Base-by-base conservation (phyloP, 768 basidiomycete genomes). In the Flagelloscypha sp. region DNA sequence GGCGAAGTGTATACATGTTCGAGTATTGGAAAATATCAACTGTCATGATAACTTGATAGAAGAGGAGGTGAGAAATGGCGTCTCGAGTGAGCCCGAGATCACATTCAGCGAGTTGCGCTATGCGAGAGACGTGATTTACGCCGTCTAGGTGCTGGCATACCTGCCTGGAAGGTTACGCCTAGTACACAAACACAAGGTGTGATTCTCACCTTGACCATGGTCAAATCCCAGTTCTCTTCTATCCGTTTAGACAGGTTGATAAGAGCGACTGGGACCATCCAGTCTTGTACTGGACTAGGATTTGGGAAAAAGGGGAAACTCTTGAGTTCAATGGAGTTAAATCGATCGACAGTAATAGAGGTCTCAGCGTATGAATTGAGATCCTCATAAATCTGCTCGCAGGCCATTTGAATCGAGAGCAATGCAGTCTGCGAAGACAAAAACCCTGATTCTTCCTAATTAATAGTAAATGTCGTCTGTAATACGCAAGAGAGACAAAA, bases 1-100 rank as follows among this genome's bases (percentile, higher is more conserved):
- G 86, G 34, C 84, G 76, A 18, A 92, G 67, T 1, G 89, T 90
- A 53, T 99, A 99, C 80, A 94, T 89, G 56, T 98, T 98, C 11
- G 90, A 90, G 56, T 84, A 94, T 55, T 95, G 93, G 55, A 99
- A 99, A 28, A 98, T 88, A 61, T 99, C 95, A 36, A 93, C 78
- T 43, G 80, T 84, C 84, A 98, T 90, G 45, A 95, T 79, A 27
- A 93, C 90, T 61, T 95, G 89, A 54, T 98, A 97, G 51, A 90
- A 95, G 89, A 99, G 58, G 19, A 99, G 72, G 61, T 99, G 95
- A 12, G 85, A 80, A 33, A 99, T 79, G 7, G 90, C 89, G 42
- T 82, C 76, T 31, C 90, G 74, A 5, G 89, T 84, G 25, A 97
- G 60, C 18, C 74, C 71, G 15, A 84, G 62, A 56, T 93, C 88